A percentile compares a stretch with the other conserved stretches of the same genome.
Evolutionary conservation across 2,329 filamentous ascomycete genomes (phyloP).

Genomic region (Xylaria sp.): DNA sequence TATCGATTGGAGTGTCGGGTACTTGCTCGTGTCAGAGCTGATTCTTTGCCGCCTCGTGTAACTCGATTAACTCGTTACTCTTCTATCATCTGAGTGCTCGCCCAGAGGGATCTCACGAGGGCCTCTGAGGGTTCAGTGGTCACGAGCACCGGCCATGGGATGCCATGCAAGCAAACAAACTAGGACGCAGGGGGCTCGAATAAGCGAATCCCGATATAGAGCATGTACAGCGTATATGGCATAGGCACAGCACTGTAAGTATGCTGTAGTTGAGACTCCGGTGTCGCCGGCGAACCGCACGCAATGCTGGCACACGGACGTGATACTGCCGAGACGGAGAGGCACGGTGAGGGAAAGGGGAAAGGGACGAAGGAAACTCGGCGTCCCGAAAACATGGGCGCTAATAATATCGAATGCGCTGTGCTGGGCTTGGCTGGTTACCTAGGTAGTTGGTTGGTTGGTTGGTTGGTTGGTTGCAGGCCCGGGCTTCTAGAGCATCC

Average conservation of each 20-base stretch:
- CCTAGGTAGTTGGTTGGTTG: constrained; percentile 16
- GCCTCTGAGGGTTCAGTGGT: constrained; percentile 8
- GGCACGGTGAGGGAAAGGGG: constrained; percentile 7
- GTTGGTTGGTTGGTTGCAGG: constrained; percentile 15
- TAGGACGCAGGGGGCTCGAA: constrained; percentile 10
- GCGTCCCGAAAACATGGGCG: constrained; percentile 30
- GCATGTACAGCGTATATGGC: background rate
- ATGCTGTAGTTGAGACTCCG: constrained; percentile 15
- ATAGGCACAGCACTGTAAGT: background rate
- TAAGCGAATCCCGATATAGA: constrained; percentile 5
- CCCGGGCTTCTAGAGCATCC: constrained; percentile 7
- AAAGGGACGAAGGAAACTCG: constrained; percentile 7
- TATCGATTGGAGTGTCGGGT: background rate
- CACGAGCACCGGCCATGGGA: constrained; percentile 15
- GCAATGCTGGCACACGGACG: background rate
- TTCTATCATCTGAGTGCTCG: constrained; percentile 4
- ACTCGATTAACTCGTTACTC: background rate
- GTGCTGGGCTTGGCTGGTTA: constrained; percentile 20
- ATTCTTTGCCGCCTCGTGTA: constrained; percentile 20
- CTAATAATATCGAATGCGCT: constrained; percentile 15
- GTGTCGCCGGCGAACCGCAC: constrained; percentile 24
- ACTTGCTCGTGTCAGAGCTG: constrained; percentile 15
- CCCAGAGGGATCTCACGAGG: constrained; percentile 24
- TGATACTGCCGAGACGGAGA: constrained; percentile 1
- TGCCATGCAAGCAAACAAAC: constrained; percentile 23